Evolutionary conservation across 2,329 filamentous ascomycete species (phyloP), one percentile per base, ranked within the genome.

Genomic region (Paramyrothecium sp.): DNA sequence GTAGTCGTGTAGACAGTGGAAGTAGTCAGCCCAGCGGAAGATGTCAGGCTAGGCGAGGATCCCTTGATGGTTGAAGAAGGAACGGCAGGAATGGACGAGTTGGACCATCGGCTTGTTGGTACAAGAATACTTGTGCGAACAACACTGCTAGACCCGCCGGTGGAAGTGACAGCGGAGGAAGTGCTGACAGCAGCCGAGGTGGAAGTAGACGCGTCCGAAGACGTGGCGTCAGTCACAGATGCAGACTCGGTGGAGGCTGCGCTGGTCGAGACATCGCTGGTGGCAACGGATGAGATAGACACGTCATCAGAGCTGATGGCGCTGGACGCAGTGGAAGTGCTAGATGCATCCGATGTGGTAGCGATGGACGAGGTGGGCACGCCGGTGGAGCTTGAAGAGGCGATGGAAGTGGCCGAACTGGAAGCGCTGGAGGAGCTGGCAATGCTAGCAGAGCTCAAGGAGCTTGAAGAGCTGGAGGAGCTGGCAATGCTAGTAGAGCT

Each of bases 1-100:
- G 59, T 61, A 41, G 69, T 73, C 54, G 65, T 67, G 66, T 69
- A 73, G 26, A 75, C 66, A 34, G 70, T 70, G 30, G 69, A 71
- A 51, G 73, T 74, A 55, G 61, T 66, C 56, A 66, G 51, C 46
- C 55, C 22, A 30, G 34, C 52, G 8, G 56, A 46, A 20, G 56
- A 33, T 17, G 53, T 44, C 19, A 33, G 12, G 26, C 21, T 23
- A 8, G 26, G 26, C 26, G 26, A 30, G 10, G 26, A 30, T 30
- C 21, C 50, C 22, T 10, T 52, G 50, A 19, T 20, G 47, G 54
- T 56, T 47, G 33, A 19, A 38, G 41, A 30, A 49, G 51, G 44
- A 30, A 53, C 54, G 19, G 52, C 50, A 54, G 58, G 54, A 22
- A 52, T 50, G n/a, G 38, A 44, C 38, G 38, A 44, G 38, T 44